phyloP scores from a whole-genome alignment of 371 early-diverging fungal genomes.

The Mucor velutinosus region DNA sequence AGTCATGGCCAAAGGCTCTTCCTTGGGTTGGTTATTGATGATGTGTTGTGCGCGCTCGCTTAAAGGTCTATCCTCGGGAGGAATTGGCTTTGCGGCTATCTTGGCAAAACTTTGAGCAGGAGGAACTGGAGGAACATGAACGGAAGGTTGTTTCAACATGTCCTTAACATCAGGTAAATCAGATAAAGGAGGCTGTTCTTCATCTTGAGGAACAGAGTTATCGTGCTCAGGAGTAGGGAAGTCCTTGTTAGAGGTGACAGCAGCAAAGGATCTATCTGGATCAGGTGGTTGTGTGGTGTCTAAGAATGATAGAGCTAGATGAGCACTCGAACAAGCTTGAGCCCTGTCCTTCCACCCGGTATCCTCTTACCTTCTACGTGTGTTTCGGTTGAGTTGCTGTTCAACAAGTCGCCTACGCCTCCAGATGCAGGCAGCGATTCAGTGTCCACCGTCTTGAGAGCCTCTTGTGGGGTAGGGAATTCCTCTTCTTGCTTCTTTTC shows the following conservation, averaged over 20 bases:
- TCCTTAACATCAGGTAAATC: slow-evolving; percentile 47
- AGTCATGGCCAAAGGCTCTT: slow-evolving; percentile 18
- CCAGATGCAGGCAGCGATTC: slow-evolving; percentile 20
- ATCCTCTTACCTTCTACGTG: slow-evolving; percentile 4
- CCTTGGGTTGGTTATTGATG: slow-evolving; percentile 16
- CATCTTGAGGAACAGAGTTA: background rate
- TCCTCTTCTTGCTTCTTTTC: slow-evolving; percentile 25
- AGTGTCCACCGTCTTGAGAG: slow-evolving; percentile 4
- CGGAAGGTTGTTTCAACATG: slow-evolving; percentile 37
- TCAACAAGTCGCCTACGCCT: slow-evolving; percentile 39
- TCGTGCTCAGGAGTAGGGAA: slow-evolving; percentile 34
- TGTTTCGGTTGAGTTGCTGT: background rate
- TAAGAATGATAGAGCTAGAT: background rate
- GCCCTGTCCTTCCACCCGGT: background rate
- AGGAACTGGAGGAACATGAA: slow-evolving; percentile 42
- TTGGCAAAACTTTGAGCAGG: slow-evolving; percentile 43
- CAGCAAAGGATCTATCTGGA: slow-evolving; percentile 46
- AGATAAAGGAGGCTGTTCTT: slow-evolving; percentile 21
- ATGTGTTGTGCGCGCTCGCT: slow-evolving; percentile 22
- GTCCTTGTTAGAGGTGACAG: slow-evolving; percentile 38
- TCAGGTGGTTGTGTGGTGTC: slow-evolving; percentile 37
- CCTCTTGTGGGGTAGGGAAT: slow-evolving; percentile 40
- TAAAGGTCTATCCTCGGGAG: slow-evolving; percentile 25
- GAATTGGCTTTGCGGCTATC: slow-evolving; percentile 38
- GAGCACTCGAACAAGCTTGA: background rate